A percentile compares a stretch with the other conserved stretches of the same genome.
These are phyloP conservation scores for Podospora bellae-mahoneyi DNA, from an alignment of 495 filamentous ascomycete genomes.

Conservation along the genomic window DNA sequence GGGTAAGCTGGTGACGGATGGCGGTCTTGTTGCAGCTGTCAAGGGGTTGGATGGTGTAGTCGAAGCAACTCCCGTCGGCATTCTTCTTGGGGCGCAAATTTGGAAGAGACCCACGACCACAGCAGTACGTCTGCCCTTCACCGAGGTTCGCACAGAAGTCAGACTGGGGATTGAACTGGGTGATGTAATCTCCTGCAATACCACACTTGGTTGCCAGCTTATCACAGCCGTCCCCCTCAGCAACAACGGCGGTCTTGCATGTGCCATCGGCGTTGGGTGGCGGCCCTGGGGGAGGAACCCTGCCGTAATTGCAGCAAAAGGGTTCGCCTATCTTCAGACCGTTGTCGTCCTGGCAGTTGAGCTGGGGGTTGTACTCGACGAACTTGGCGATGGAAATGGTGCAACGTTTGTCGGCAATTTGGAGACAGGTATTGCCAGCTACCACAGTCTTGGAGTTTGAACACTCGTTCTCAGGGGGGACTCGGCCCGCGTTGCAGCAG, in stretches of 20 bases:
- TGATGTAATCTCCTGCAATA: slow-evolving; percentile 17
- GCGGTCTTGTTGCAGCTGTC: slow-evolving; percentile 30
- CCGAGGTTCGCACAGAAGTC: background rate
- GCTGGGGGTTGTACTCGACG: slow-evolving; percentile 22
- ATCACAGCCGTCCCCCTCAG: slow-evolving; percentile 35
- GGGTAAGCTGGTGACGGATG: slow-evolving; percentile 24
- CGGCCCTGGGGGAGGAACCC: slow-evolving; percentile 20
- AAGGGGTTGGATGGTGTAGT: slow-evolving; percentile 24
- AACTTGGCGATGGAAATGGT: slow-evolving; percentile 22
- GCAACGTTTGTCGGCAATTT: background rate
- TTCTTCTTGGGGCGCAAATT: slow-evolving; percentile 33
- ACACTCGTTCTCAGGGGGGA: background rate
- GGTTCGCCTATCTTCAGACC: slow-evolving; percentile 32
- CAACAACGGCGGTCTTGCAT: slow-evolving; percentile 24
- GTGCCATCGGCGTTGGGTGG: slow-evolving; percentile 27
- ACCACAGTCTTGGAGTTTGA: background rate
- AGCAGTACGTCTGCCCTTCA: background rate
- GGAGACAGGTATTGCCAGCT: background rate
- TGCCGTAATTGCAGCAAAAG: slow-evolving; percentile 44
- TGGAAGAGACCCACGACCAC: slow-evolving; percentile 6
- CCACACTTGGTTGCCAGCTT: slow-evolving; percentile 40
- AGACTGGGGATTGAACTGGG: background rate
- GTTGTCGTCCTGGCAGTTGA: slow-evolving; percentile 37
- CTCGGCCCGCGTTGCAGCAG: background rate
- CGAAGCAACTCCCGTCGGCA: slow-evolving; percentile 35